These are phyloP conservation scores for Trichocomaceae sp. DNA, from an alignment of 2,329 filamentous ascomycete species.

Conservation along the genomic window DNA sequence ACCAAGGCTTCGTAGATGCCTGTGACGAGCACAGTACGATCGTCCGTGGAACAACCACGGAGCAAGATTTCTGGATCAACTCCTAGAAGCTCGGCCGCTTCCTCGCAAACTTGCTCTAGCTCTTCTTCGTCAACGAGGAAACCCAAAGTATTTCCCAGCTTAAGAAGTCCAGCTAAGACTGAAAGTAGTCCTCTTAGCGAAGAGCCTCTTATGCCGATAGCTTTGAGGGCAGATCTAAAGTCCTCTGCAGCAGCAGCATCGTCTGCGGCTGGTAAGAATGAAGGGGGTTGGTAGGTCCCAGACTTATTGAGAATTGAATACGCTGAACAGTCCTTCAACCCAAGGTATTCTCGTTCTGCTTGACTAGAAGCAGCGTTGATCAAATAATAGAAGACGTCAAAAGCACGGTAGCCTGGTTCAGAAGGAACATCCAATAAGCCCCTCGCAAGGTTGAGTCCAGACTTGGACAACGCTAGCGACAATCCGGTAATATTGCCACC, in stretches of 20 bases:
- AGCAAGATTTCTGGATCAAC: slow-evolving; percentile 77
- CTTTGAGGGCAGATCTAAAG: slow-evolving; percentile 76
- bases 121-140: slow-evolving; percentile 78
- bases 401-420: slow-evolving; percentile 78
- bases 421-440: slow-evolving; percentile 75
- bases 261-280: slow-evolving; percentile 85
- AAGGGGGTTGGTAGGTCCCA: slow-evolving; percentile 75
- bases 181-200: slow-evolving; percentile 77
- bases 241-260: slow-evolving; percentile 91
- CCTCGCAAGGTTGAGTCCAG: slow-evolving; percentile 75
- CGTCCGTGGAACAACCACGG: slow-evolving; percentile 72
- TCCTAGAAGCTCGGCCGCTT: slow-evolving; percentile 78
- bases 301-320: slow-evolving; percentile 78
- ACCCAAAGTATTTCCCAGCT: slow-evolving; percentile 83
- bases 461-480: slow-evolving; percentile 70
- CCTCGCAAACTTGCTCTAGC: slow-evolving; percentile 80
- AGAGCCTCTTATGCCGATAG: slow-evolving; percentile 87
- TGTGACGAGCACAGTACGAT: slow-evolving; percentile 73
- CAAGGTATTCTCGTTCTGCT: slow-evolving; percentile 81
- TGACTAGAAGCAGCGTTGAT: slow-evolving; percentile 84
- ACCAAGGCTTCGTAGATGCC: slow-evolving; percentile 90
- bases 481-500: slow-evolving; percentile 71
- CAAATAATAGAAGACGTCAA: slow-evolving; percentile 97
- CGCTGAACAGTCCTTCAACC: slow-evolving; percentile 66
- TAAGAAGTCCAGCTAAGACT: slow-evolving; percentile 75